phyloP scores from a whole-genome alignment of 2,329 filamentous ascomycete genomes.

The Triangularia verruculosa region DNA sequence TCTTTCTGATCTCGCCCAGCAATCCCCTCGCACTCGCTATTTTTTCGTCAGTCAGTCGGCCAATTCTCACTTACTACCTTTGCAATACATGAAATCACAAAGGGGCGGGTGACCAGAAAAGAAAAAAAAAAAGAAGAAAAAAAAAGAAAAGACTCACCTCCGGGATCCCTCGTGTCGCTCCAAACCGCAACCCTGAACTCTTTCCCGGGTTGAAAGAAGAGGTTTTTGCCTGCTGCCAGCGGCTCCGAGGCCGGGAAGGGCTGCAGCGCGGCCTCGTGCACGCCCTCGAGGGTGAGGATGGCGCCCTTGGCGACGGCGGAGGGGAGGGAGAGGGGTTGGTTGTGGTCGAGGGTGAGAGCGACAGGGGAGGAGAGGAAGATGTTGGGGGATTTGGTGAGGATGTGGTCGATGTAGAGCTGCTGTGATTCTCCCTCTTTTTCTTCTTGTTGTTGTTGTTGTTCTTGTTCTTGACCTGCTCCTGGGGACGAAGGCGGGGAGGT shows the following conservation, averaged over 20 bases:
- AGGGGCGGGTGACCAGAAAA: too few species aligned
- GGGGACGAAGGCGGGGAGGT: neutral
- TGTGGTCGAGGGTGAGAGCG: neutral
- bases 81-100: too few species aligned
- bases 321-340: neutral
- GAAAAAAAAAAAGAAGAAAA: too few species aligned
- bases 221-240: conserved; percentile 25
- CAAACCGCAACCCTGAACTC: conserved; percentile 33
- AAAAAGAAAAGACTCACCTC: neutral
- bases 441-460: neutral
- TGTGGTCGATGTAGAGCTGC: conserved; percentile 40
- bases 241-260: conserved; percentile 34
- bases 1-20: conserved; percentile 23
- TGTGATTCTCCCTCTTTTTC: neutral
- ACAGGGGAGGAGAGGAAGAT: conserved; percentile 18
- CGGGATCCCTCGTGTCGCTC: conserved; percentile 27
- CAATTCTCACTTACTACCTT: too few species aligned
- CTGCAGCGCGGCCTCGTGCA: conserved; percentile 39
- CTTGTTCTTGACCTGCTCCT: too few species aligned
- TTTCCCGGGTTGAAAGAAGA: conserved; percentile 34
- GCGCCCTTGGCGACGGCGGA: neutral
- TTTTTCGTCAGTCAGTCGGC: neutral
- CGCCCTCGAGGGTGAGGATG: conserved; percentile 1
- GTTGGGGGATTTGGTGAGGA: conserved; percentile 43
- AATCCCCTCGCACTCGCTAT: conserved; percentile 21